phyloP scores from a whole-genome alignment of 352 stramenopile genomes.

The Hyaloperonospora arabidopsidis region DNA sequence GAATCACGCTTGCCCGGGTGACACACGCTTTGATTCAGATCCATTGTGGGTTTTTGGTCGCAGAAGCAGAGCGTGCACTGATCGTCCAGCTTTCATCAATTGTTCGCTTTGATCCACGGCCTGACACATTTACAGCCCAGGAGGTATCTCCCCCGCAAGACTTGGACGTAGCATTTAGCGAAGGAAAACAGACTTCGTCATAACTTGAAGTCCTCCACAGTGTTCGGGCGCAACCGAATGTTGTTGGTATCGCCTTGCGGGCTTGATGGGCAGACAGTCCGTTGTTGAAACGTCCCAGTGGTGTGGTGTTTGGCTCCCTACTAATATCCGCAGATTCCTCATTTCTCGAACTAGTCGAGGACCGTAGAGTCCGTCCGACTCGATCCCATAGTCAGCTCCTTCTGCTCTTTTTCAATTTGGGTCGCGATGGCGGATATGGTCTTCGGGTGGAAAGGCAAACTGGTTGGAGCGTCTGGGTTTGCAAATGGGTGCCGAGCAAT shows the following conservation, averaged over 20 bases:
- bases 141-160: not conserved
- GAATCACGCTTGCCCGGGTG: too few species aligned
- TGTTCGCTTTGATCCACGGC: too few species aligned
- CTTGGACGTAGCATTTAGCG: conserved; percentile 14
- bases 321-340: conserved; percentile 14
- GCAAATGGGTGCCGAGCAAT: conserved; percentile 82
- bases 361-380: conserved; percentile 11
- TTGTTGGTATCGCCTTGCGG: conserved; percentile 8
- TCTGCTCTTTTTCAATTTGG: conserved; percentile 31
- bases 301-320: not conserved
- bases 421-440: conserved; percentile 43
- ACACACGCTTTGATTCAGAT: too few species aligned
- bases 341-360: conserved; percentile 5
- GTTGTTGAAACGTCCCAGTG: conserved; percentile 5
- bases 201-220: conserved; percentile 34
- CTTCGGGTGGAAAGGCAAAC: conserved; percentile 49
- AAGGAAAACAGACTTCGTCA: conserved; percentile 31
- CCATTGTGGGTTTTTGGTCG: too few species aligned
- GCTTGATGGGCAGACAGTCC: conserved; percentile 13
- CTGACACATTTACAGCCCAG: too few species aligned
- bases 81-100: too few species aligned
- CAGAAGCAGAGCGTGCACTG: too few species aligned
- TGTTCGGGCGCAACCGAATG: conserved; percentile 10
- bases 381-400: conserved; percentile 8
- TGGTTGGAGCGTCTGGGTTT: conserved; percentile 44